These are phyloP conservation scores for Bromus sterilis DNA, from an alignment of 176 grass and related monocot genomes.

Conservation along the genomic window DNA sequence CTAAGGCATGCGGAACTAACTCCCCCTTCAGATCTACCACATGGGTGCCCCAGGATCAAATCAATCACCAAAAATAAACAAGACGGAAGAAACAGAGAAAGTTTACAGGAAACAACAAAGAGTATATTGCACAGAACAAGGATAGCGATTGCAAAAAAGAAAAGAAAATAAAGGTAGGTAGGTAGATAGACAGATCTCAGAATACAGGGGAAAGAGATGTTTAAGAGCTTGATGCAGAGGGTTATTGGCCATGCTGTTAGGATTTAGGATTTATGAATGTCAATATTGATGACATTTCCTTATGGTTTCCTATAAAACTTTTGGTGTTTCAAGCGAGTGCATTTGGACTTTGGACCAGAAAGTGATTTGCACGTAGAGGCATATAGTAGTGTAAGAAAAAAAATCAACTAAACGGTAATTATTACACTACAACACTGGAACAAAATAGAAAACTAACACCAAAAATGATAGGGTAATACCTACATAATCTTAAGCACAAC, in stretches of 20 bases:
- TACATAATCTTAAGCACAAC: background rate
- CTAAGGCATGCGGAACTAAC: background rate
- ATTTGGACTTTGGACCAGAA: background rate
- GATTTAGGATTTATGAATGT: background rate
- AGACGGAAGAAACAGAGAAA: too few species aligned
- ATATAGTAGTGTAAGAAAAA: background rate
- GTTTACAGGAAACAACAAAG: background rate
- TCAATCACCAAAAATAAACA: background rate
- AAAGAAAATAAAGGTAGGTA: background rate
- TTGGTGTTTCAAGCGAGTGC: background rate
- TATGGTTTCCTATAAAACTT: background rate
- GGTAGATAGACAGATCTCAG: background rate
- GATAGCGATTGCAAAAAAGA: background rate
- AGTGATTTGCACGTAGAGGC: background rate
- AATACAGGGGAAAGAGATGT: background rate
- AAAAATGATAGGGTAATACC: background rate
- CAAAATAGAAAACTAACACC: background rate
- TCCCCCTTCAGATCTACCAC: background rate
- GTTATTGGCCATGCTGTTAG: background rate
- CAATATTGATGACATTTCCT: too few species aligned
- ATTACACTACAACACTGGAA: background rate
- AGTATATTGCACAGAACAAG: background rate
- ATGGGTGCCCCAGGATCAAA: background rate
- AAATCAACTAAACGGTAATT: too few species aligned
- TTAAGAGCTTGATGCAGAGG: background rate